phyloP scores from a whole-genome alignment of 805 yeast species.

The Dipodascopsis uninucleata region DNA sequence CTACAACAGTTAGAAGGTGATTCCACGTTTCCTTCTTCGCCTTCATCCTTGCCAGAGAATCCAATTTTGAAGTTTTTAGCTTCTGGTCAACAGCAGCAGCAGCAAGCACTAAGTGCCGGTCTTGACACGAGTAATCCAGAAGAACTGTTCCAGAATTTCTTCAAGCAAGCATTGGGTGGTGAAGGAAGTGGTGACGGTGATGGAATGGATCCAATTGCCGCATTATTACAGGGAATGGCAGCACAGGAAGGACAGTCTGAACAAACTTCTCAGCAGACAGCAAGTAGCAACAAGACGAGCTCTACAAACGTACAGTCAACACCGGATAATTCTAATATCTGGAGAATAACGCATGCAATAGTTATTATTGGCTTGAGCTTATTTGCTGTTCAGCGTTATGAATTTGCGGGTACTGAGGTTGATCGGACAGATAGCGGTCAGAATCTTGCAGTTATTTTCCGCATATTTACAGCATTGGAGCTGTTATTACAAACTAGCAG shows the following conservation, averaged over 20 bases:
- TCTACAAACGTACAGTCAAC: neutral
- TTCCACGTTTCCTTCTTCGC: neutral
- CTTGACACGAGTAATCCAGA: neutral
- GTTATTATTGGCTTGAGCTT: conserved; percentile 13
- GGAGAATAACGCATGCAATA: conserved; percentile 11
- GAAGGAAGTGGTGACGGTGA: conserved; percentile 4
- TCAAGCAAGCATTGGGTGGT: conserved; percentile 8
- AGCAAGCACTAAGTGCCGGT: conserved; percentile 4
- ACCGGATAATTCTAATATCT: conserved; percentile 6
- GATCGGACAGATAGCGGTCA: conserved; percentile 14
- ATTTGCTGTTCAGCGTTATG: conserved; percentile 10
- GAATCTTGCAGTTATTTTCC: conserved; percentile 9
- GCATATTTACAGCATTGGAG: conserved; percentile 23
- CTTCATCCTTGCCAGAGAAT: conserved; percentile 12
- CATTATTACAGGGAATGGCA: too few relatives aligned
- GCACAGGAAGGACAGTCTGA: too few relatives aligned
- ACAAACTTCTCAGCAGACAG: too few relatives aligned
- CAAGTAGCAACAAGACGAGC: neutral
- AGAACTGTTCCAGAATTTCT: conserved; percentile 8
- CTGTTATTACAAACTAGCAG: conserved; percentile 19
- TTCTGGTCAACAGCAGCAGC: conserved; percentile 8
- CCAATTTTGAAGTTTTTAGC: conserved; percentile 19
- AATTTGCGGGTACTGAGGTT: conserved; percentile 14
- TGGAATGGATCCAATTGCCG: conserved; percentile 10
- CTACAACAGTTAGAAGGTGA: conserved; percentile 1